Evolutionary conservation across 2,329 filamentous ascomycete species (phyloP).

Genomic region (Aspergillus sp.): DNA sequence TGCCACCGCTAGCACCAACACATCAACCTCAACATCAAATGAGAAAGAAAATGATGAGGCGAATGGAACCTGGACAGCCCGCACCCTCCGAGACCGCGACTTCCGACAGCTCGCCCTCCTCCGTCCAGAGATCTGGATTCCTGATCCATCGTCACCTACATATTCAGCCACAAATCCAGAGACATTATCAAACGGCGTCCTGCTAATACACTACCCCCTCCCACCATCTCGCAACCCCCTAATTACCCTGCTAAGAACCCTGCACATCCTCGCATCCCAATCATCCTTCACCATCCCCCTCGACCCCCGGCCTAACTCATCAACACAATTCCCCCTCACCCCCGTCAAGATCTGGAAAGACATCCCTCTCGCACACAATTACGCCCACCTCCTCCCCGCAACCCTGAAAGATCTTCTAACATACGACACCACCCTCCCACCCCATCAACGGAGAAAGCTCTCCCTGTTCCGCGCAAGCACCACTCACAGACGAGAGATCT

Average conservation of each 20-base stretch:
- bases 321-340: conserved; percentile 45
- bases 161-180: conserved; percentile 50
- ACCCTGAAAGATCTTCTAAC: conserved; percentile 53
- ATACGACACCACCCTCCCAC: conserved; percentile 11
- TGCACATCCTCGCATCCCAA: conserved; percentile 37
- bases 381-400: conserved; percentile 44
- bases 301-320: conserved; percentile 51
- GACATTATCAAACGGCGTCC: conserved; percentile 54
- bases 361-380: conserved; percentile 45
- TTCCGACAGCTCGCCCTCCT: conserved; percentile 69
- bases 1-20: conserved; percentile 6
- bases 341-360: conserved; percentile 60
- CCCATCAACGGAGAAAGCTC: conserved; percentile 27
- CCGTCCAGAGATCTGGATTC: conserved; percentile 62
- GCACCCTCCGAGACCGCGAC: conserved; percentile 46
- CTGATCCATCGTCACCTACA: conserved; percentile 47
- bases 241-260: conserved; percentile 1
- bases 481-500: conserved; percentile 50
- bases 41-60: background rate
- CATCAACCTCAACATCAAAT: background rate
- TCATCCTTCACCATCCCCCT: conserved; percentile 57
- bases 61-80: conserved; percentile 47
- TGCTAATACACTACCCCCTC: conserved; percentile 52
- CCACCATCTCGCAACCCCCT: conserved; percentile 8
- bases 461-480: conserved; percentile 57